Percentiles rank a stretch among this genome's conserved stretches.
Evolutionary conservation across 2,329 filamentous ascomycete genomes (phyloP).

Genomic region (Podosphaera fusca): DNA sequence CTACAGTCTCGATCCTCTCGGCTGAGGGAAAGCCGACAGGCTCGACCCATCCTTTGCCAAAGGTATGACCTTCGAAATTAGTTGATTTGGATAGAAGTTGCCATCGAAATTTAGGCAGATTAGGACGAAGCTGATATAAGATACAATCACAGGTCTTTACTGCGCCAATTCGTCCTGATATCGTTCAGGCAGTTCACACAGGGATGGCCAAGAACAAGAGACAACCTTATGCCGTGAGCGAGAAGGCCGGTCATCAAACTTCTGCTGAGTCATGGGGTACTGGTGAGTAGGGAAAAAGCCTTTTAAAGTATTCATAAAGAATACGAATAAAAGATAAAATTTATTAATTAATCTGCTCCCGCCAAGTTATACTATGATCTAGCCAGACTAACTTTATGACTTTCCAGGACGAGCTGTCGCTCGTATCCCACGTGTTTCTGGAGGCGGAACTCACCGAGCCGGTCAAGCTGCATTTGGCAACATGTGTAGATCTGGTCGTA

Average conservation of each 20-base stretch:
- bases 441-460: constrained; percentile 99
- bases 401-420: constrained; percentile 79
- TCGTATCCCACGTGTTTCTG: constrained; percentile 99
- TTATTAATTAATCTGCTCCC: too few relatives aligned
- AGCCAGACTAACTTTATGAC: constrained; percentile 7
- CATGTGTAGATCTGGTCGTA: constrained; percentile 99
- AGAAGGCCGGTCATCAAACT: constrained; percentile 99
- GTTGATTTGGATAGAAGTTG: background rate
- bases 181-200: constrained; percentile 89
- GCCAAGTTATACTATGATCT: too few relatives aligned
- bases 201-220: constrained; percentile 99
- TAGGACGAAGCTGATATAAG: constrained; percentile 6
- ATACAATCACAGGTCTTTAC: constrained; percentile 47
- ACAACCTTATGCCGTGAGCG: constrained; percentile 97
- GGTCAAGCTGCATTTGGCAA: constrained; percentile 99
- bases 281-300: constrained; percentile 37
- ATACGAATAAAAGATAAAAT: too few relatives aligned
- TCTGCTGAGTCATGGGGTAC: constrained; percentile 99
- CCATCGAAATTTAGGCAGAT: background rate
- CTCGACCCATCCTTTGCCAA: constrained; percentile 75
- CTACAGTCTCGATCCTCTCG: constrained; percentile 91
- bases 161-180: constrained; percentile 92
- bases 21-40: constrained; percentile 85
- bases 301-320: too few relatives aligned
- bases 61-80: constrained; percentile 18